Base-by-base conservation (phyloP, 139 green algal genomes). In the Chlorokybus atmophyticus region DNA sequence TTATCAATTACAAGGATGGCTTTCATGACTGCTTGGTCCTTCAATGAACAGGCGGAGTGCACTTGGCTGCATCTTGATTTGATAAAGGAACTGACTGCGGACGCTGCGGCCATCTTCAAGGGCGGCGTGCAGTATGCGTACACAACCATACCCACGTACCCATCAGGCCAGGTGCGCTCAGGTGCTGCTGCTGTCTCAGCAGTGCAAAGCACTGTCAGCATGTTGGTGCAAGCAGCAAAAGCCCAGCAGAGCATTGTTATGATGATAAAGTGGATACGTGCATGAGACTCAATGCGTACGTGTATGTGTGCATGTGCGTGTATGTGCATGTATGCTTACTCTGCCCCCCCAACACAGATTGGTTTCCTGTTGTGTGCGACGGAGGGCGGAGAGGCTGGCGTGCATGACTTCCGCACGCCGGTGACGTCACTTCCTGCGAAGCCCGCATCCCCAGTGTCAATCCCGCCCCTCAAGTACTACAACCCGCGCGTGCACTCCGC, bases 111-210 rank as follows among this genome's bases (percentile, higher is more conserved):
- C n/a, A 78, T 94, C 7, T 94, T 94, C 67, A 83, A 74, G 14
- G 89, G 89, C 39, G 73, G 52, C 38, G 80, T 95, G 24, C 71
- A 80, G 19, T 97, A 97, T 70, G 89, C 72, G 1, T 91, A 83
- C 78, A 92, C 79, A 60, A 93, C 83, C 67, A 94, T 95, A 53
- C 89, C 89, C 19, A 95, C 87, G 19, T 97, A 97, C 68, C 89
- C 89, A 48, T 84, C 74, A 69, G 79, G 38, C 14, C 59, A 94
- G 74, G n/a, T n/a, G n/a, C n/a, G n/a, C n/a, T n/a, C n/a, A n/a
- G n/a, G n/a, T n/a, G n/a, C n/a, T n/a, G n/a, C n/a, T n/a, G n/a
- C n/a, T n/a, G n/a, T n/a, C n/a, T n/a, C n/a, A n/a, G n/a, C n/a
- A n/a, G n/a, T n/a, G n/a, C n/a, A n/a, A n/a, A n/a, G n/a, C n/a